Evolutionary conservation across 768 basidiomycete species (phyloP).

Genomic region (Leucosporidium creatinivorum): DNA sequence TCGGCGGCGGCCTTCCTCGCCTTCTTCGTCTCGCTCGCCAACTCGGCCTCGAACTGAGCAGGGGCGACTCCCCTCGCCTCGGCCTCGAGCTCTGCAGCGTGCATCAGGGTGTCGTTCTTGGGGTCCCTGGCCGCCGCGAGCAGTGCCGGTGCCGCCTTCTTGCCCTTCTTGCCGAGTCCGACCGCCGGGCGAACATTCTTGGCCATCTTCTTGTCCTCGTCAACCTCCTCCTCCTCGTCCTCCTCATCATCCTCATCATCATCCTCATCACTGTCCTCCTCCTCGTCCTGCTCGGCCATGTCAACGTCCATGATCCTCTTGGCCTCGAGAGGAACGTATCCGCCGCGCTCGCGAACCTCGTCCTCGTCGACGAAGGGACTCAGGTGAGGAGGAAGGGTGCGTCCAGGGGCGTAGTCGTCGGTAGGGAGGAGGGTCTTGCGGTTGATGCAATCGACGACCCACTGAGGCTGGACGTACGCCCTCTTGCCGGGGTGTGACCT

Average conservation of each 20-base stretch:
- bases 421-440: slow-evolving; percentile 73
- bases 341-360: slow-evolving; percentile 39
- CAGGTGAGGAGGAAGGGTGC: slow-evolving; percentile 81
- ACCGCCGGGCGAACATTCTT: slow-evolving; percentile 18
- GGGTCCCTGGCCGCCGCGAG: slow-evolving; percentile 44
- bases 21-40: slow-evolving; percentile 42
- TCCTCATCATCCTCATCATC: slow-evolving; percentile 40
- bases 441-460: slow-evolving; percentile 95
- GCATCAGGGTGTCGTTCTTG: slow-evolving; percentile 60
- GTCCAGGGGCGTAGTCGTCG: slow-evolving; percentile 76
- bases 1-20: slow-evolving; percentile 29
- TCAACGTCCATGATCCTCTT: slow-evolving; percentile 41
- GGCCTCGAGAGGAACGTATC: slow-evolving; percentile 54
- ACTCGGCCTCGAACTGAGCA: slow-evolving; percentile 41
- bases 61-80: slow-evolving; percentile 49
- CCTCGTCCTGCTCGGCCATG: slow-evolving; percentile 42
- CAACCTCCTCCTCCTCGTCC: slow-evolving; percentile 41
- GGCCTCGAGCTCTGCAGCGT: slow-evolving; percentile 84
- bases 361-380: slow-evolving; percentile 84
- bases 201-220: slow-evolving; percentile 38
- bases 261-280: slow-evolving; percentile 39
- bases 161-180: slow-evolving; percentile 22
- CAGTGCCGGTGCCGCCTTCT: slow-evolving; percentile 40
- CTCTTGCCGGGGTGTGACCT: slow-evolving; percentile 48
- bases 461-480: slow-evolving; percentile 92